Evolutionary conservation across 352 stramenopile species (phyloP), one percentile per base, ranked within the genome.

Genomic region (Pythium insidiosum): DNA sequence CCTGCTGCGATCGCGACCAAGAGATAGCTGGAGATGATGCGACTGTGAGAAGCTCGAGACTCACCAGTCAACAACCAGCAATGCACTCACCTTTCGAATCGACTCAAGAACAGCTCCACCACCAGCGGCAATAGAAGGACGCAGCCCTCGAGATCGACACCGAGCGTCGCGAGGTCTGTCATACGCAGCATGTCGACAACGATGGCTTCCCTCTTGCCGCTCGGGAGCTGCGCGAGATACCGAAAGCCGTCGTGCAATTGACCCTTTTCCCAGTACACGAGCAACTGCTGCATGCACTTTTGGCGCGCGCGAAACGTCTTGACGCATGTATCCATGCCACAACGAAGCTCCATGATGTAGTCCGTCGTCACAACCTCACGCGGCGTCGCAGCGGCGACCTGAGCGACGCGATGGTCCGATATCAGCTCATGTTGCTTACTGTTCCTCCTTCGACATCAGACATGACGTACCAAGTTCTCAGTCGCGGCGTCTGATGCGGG

Each of bases 261-360:
- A 12, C 77, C 77, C 42, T 76, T 79, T 52, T 88, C 63, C 80
- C 80, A 90, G 34, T 80, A 58, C 24, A 39, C 46, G 5, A 90
- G 63, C 7, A 93, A 55, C 53, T 88, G 68, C 46, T 89, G 66
- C 11, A 87, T 46, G 21, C 68, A 72, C 42, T 86, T 87, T 46
- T 90, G 76, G 1, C 80, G 66, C 35, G 61, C 53, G 12, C 68
- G 66, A 28, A 93, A 83, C 10, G 70, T 75, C 44, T 88, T 88
- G 24, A 90, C 41, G 22, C 66, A 89, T 10, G 75, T 87, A 46
- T 93, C 80, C 77, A 93, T 93, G 6, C 80, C 80, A 49, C 73
- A 85, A 6, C 73, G 75, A 44, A 90, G 74, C 54, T 93, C 80
- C 62, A 81, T 84, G 35, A 93, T 73, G 43, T 75, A 90, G 33